phyloP scores from a whole-genome alignment of 106 monocot genomes.

The Apostasia shenzhenica region DNA sequence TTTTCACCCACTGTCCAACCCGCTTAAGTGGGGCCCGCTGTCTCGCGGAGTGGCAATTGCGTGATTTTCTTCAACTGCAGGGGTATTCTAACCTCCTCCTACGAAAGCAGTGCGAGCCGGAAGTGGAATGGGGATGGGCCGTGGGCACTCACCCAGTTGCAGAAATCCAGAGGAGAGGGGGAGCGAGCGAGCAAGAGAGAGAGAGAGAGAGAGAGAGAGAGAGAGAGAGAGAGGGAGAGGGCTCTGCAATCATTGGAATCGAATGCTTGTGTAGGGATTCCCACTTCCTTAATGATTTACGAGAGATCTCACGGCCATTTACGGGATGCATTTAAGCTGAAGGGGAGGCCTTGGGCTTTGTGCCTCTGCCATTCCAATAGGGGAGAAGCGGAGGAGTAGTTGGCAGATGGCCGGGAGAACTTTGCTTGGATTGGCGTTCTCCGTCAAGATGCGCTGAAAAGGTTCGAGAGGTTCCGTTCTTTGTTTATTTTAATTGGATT shows the following conservation, averaged over 20 bases:
- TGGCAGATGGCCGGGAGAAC: neutral
- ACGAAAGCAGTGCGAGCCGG: slow-evolving; percentile 3
- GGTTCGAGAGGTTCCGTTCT: neutral
- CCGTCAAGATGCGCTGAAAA: neutral
- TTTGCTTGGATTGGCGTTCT: neutral
- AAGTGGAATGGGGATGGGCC: neutral
- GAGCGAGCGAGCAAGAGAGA: neutral
- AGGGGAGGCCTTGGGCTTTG: neutral
- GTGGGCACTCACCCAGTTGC: slow-evolving; percentile 4
- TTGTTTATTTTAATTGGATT: neutral
- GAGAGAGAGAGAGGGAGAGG: neutral
- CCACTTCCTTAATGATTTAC: neutral
- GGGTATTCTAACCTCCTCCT: neutral
- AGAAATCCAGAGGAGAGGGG: neutral
- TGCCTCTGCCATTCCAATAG: neutral
- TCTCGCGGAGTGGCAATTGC: neutral
- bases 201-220: neutral
- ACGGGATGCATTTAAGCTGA: neutral
- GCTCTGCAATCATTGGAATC: slow-evolving; percentile 7
- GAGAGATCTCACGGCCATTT: slow-evolving; percentile 4
- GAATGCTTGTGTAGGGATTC: slow-evolving; percentile 7
- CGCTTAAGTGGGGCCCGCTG: too few species aligned
- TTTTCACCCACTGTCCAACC: too few species aligned
- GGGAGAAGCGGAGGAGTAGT: neutral
- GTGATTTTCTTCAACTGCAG: neutral